Base-by-base conservation (phyloP, 176 grass and related monocot species). In the Thalia dealbata region DNA sequence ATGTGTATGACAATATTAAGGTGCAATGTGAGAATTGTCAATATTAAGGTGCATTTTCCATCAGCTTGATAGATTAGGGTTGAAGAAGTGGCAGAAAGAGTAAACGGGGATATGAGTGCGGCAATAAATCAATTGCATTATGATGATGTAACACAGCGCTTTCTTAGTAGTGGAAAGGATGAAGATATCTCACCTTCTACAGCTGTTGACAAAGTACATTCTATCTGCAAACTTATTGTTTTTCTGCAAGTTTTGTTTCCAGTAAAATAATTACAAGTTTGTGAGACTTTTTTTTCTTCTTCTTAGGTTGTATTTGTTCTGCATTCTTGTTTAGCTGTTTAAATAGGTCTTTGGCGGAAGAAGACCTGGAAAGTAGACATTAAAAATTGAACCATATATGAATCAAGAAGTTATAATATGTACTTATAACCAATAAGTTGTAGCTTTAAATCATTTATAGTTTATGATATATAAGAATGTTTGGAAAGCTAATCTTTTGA, bases 101-200 rank as follows among this genome's bases (percentile, higher is more conserved):
- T 99, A 62, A 91, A 93, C 56, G 95, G 95, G 70, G 90, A 99
- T 86, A 87, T 99, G 81, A 85, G 90, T 61, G 91, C 95, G 95
- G 90, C 95, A 81, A 82, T 99, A 61, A 99, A 95, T 81, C 95
- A 95, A 83, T 89, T 99, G 90, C 95, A 91, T 88, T 99, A 99
- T 61, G 95, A 99, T 80, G 95, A 99, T 81, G 81, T 99, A 79
- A 91, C 81, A 85, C 67, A 85, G 74, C 81, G 95, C 44, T 85
- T 95, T 81, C 87, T 78, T 86, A 88, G 88, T 74, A 99, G 90
- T 80, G 52, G 85, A 78, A 99, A 99, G 82, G 95, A 99, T 88
- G 95, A 99, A 91, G 95, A 99, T 80, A 99, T 99, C 82, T 99
- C 95, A 69, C 95, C 95, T 9, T 99, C 95, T 80, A 83, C 85